These are phyloP conservation scores for Smittium mucronatum DNA, from an alignment of 371 early-diverging fungal species.

Conservation along the genomic window DNA sequence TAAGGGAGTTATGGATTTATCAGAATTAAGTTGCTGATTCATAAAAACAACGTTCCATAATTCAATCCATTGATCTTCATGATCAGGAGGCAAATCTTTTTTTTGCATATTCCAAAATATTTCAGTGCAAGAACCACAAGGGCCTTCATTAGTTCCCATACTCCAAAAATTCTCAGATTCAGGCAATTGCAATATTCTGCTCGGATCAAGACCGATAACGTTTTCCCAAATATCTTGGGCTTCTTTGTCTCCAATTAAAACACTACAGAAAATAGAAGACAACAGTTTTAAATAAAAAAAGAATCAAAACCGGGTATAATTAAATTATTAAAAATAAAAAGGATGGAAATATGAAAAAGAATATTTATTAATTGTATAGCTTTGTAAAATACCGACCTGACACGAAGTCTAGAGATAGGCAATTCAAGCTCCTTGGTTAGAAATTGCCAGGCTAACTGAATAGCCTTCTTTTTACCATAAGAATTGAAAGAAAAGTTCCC, in stretches of 20 bases:
- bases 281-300: background rate
- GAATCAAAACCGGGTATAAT: background rate
- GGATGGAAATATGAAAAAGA: background rate
- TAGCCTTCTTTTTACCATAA: conserved; percentile 46
- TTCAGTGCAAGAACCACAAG: conserved; percentile 70
- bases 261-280: conserved; percentile 28
- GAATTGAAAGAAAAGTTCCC: conserved; percentile 69
- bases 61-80: conserved; percentile 51
- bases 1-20: conserved; percentile 41
- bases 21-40: conserved; percentile 46
- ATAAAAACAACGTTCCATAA: conserved; percentile 81
- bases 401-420: conserved; percentile 45
- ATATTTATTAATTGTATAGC: background rate
- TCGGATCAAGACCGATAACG: conserved; percentile 43
- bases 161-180: conserved; percentile 67
- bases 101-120: conserved; percentile 65
- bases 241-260: conserved; percentile 51
- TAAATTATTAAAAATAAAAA: background rate
- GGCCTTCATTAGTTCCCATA: conserved; percentile 73
- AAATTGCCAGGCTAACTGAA: conserved; percentile 56
- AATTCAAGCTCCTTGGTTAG: conserved; percentile 46
- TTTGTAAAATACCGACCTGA: conserved; percentile 14
- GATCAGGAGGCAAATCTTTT: conserved; percentile 32
- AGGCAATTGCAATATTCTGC: conserved; percentile 44
- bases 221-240: conserved; percentile 49